Percentiles rank a stretch among this genome's conserved stretches.
phyloP scores from a whole-genome alignment of 179 eudicot species.

The Vitellaria paradoxa region DNA sequence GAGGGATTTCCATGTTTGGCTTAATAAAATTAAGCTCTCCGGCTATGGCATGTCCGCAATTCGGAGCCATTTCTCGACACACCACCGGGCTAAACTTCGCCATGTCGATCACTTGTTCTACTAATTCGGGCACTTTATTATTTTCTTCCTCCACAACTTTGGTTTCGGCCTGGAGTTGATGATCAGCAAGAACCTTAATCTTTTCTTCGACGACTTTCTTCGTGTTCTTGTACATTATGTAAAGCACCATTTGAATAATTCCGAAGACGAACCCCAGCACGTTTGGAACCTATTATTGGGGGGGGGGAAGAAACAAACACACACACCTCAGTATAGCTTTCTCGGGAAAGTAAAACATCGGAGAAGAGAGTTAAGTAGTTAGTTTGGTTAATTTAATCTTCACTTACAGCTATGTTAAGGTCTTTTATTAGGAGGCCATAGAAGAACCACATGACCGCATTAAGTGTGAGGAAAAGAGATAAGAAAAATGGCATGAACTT shows the following conservation, averaged over 20 bases:
- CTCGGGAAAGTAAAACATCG: not conserved
- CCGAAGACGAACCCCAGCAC: slow-evolving; percentile 48
- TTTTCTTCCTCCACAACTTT: not conserved
- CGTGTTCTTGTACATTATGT: slow-evolving; percentile 29
- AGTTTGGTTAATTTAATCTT: not conserved
- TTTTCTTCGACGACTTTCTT: slow-evolving; percentile 4
- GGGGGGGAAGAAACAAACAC: not conserved
- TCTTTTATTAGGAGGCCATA: slow-evolving; percentile 71
- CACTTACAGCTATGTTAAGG: slow-evolving; percentile 60
- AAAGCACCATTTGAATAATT: slow-evolving; percentile 41
- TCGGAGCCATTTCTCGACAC: slow-evolving; percentile 20
- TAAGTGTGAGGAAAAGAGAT: slow-evolving; percentile 58
- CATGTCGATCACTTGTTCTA: slow-evolving; percentile 34
- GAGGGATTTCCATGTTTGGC: slow-evolving; percentile 8
- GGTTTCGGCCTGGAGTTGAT: not conserved
- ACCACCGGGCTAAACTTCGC: slow-evolving; percentile 23
- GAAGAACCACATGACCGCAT: slow-evolving; percentile 74
- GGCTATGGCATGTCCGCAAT: not conserved
- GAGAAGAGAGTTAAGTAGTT: not conserved
- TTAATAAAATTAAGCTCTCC: slow-evolving; percentile 2
- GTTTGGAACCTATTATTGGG: slow-evolving; percentile 45
- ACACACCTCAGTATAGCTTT: not conserved
- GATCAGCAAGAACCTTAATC: not conserved
- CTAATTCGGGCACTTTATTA: not conserved
- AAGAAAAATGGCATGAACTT: slow-evolving; percentile 80